These are phyloP conservation scores for Naganishia sp. DNA, from an alignment of 1,284 basidiomycete genomes.

Conservation along the genomic window DNA sequence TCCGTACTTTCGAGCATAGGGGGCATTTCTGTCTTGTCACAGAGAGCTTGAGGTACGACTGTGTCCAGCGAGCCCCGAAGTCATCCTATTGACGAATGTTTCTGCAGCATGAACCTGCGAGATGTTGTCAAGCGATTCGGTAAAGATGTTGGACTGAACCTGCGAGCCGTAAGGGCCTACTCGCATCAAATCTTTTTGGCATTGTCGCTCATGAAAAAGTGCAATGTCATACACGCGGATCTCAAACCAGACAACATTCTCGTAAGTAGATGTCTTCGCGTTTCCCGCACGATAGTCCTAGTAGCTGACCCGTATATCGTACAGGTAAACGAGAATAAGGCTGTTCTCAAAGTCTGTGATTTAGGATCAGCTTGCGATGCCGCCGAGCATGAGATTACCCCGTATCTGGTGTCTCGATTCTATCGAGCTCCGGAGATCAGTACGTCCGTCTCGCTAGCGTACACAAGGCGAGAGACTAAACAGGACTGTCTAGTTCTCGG, in stretches of 20 bases:
- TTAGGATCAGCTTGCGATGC: constrained; percentile 92
- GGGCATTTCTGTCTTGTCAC: constrained; percentile 97
- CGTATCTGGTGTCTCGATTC: constrained; percentile 95
- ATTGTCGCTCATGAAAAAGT: constrained; percentile 79
- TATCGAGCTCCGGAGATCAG: constrained; percentile 99
- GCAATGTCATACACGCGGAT: constrained; percentile 94
- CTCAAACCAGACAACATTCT: constrained; percentile 96
- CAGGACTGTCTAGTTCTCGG: constrained; percentile 72
- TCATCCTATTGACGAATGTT: constrained; percentile 29
- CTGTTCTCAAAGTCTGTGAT: constrained; percentile 90
- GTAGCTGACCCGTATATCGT: constrained; percentile 7
- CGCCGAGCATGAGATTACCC: constrained; percentile 88
- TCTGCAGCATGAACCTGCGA: constrained; percentile 87
- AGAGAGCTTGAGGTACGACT: constrained; percentile 78
- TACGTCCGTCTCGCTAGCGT: constrained; percentile 55
- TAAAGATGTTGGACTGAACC: constrained; percentile 94
- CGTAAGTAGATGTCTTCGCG: constrained; percentile 58
- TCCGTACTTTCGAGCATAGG: constrained; percentile 92
- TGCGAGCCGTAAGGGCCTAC: constrained; percentile 95
- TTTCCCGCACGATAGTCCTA: not conserved
- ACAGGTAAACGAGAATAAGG: constrained; percentile 93
- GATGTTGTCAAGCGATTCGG: constrained; percentile 99
- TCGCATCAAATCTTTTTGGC: constrained; percentile 93
- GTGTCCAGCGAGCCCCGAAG: constrained; percentile 7
- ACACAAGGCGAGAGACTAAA: not conserved